Base-by-base conservation (phyloP, 768 basidiomycete species). In the Suillus clintonianus region DNA sequence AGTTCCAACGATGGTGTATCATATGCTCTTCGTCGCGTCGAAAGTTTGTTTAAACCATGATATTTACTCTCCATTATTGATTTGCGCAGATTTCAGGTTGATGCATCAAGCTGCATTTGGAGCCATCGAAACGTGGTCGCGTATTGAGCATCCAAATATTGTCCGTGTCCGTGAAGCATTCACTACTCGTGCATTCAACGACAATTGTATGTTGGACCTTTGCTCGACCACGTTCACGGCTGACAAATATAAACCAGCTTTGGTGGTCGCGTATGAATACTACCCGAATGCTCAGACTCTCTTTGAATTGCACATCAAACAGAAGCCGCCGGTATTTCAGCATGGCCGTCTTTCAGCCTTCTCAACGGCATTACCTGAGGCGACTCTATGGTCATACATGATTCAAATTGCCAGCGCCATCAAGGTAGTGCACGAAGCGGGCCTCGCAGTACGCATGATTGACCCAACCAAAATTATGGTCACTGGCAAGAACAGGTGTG, bases 201-300 rank as follows among this genome's bases (percentile, higher is more conserved):
- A 99, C 73, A 90, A 89, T 68, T 99, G 96, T 97, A 70, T 58
- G 90, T 80, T 15, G 54, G 50, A 66, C 32, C 15, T 56, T 19
- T 22, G 41, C 22, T 27, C 24, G 17, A 57, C 37, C 19, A 27
- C 24, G 24, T 37, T 27, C 3, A 24, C 36, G 24, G 24, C 39
- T 57, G 37, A 57, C 24, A 39, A 39, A 39, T 65, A 9, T 59
- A 47, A 62, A 59, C 58, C 64, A 96, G 96, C 97, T 10, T 85
- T 99, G 34, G 88, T 99, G 39, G 89, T 99, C 19, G 92, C 90
- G 0, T 97, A 95, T 72, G 88, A 94, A 43, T 98, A 93, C 74
- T 88, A 95, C 70, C 88, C 97, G 0, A 86, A 89, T 67, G 85
- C 95, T 1, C 83, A 87, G 65, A 97, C 95, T 0, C 83, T 99